Percentiles rank a stretch among this genome's conserved stretches.
Conservation (phyloP, 495 filamentous ascomycete species). For the Chaetomium cochliodes region DNA sequence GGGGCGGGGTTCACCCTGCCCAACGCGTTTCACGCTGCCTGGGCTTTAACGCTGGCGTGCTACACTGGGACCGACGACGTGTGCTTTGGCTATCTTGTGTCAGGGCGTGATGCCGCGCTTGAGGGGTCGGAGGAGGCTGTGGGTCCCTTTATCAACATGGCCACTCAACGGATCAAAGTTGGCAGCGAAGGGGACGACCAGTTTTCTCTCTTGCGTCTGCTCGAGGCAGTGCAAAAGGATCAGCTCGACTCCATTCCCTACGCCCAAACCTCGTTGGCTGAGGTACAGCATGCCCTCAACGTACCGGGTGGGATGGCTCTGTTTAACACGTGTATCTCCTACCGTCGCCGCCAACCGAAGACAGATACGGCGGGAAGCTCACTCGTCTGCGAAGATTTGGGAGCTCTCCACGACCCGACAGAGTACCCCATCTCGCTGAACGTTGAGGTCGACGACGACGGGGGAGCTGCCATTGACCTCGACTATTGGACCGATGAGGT, state of each 20-base stretch:
- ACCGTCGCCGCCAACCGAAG: conserved; percentile 20
- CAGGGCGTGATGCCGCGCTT: conserved; percentile 46
- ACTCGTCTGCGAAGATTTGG: conserved; percentile 23
- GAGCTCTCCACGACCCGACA: conserved; percentile 53
- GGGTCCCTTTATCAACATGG: conserved; percentile 57
- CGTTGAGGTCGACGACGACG: conserved; percentile 50
- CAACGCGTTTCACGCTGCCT: conserved; percentile 39
- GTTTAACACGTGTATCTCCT: conserved; percentile 39
- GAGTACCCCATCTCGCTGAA: conserved; percentile 57
- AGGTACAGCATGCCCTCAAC: conserved; percentile 43
- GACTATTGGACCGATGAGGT: conserved; percentile 57
- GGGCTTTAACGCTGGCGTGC: conserved; percentile 44
- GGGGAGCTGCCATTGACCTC: conserved; percentile 47
- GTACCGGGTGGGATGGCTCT: conserved; percentile 32
- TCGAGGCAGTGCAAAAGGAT: conserved; percentile 36
- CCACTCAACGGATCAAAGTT: conserved; percentile 48
- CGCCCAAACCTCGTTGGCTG: conserved; percentile 42
- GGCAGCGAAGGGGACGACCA: neutral
- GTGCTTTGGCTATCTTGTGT: conserved; percentile 44
- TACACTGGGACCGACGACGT: conserved; percentile 43
- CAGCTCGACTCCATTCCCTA: conserved; percentile 39
- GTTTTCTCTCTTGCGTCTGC: conserved; percentile 14
- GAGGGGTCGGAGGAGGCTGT: conserved; percentile 47
- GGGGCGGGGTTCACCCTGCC: conserved; percentile 30
- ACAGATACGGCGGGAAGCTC: neutral